These are phyloP conservation scores for Elsinoe australis DNA, from an alignment of 2,329 filamentous ascomycete genomes.

Conservation along the genomic window DNA sequence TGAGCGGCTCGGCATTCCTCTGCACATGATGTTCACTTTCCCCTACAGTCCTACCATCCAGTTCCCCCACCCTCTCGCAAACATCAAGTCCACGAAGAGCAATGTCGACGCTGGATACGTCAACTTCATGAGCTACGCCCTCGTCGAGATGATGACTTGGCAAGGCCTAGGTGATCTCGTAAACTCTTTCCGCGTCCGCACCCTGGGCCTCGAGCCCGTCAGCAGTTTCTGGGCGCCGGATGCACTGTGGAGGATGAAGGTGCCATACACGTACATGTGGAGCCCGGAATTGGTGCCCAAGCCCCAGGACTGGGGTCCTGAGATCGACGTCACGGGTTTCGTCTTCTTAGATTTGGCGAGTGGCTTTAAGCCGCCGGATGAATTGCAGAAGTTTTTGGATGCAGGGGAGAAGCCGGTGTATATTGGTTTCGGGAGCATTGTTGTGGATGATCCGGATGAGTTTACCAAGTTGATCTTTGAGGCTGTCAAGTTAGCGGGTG, in stretches of 20 bases:
- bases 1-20: constrained; percentile 65
- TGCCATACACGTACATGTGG: constrained; percentile 64
- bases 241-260: constrained; percentile 62
- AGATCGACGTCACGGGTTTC: constrained; percentile 32
- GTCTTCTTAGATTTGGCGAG: constrained; percentile 31
- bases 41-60: constrained; percentile 68
- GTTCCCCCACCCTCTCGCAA: constrained; percentile 71
- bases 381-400: constrained; percentile 44
- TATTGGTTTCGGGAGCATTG: constrained; percentile 69
- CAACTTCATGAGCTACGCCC: constrained; percentile 72
- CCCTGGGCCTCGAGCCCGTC: constrained; percentile 63
- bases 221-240: constrained; percentile 71
- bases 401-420: constrained; percentile 57
- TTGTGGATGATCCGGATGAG: constrained; percentile 61
- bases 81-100: constrained; percentile 54
- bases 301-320: constrained; percentile 38
- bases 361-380: constrained; percentile 30
- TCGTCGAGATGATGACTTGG: constrained; percentile 70
- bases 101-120: constrained; percentile 66
- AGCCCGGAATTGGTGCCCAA: constrained; percentile 36
- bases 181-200: constrained; percentile 64
- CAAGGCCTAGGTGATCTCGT: constrained; percentile 64
- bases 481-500: constrained; percentile 57
- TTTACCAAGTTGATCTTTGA: constrained; percentile 67
- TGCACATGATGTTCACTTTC: constrained; percentile 54